Evolutionary conservation across 495 filamentous ascomycete genomes (phyloP).

Genomic region (Aspergillus coremiiformis): DNA sequence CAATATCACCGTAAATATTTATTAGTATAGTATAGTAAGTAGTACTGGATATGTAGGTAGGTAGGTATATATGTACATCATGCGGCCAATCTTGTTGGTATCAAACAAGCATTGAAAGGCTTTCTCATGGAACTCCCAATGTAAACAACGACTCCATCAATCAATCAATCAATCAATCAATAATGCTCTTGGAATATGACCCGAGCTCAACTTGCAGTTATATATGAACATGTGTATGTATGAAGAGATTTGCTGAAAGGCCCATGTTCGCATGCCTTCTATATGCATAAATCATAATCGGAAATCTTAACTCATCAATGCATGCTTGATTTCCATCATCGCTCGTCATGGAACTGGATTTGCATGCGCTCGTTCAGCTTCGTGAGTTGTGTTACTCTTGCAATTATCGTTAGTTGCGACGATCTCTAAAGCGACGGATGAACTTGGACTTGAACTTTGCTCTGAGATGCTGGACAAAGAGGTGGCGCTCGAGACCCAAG

Average conservation of each 20-base stretch:
- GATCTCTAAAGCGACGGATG: not conserved
- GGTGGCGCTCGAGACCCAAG: not conserved
- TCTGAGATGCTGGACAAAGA: not conserved
- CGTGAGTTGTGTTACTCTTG: conserved; percentile 11
- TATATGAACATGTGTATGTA: not conserved
- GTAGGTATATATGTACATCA: not conserved
- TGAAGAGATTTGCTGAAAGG: not conserved
- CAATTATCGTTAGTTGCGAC: conserved; percentile 3
- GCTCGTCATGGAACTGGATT: conserved; percentile 11
- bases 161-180: not conserved
- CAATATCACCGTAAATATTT: not conserved
- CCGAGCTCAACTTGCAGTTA: not conserved
- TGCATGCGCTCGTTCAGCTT: conserved; percentile 9
- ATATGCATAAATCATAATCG: conserved; percentile 7
- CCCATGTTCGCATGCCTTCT: not conserved
- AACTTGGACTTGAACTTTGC: conserved; percentile 3
- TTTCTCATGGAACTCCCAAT: not conserved
- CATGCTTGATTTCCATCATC: conserved; percentile 5
- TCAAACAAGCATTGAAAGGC: not conserved
- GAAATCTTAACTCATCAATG: conserved; percentile 5
- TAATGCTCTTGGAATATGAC: not conserved
- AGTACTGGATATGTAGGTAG: not conserved
- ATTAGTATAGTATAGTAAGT: not conserved
- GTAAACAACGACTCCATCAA: not conserved
- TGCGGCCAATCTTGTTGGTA: not conserved